Base-by-base conservation (phyloP, 495 filamentous ascomycete genomes). In the Lasiosphaeria hispida region DNA sequence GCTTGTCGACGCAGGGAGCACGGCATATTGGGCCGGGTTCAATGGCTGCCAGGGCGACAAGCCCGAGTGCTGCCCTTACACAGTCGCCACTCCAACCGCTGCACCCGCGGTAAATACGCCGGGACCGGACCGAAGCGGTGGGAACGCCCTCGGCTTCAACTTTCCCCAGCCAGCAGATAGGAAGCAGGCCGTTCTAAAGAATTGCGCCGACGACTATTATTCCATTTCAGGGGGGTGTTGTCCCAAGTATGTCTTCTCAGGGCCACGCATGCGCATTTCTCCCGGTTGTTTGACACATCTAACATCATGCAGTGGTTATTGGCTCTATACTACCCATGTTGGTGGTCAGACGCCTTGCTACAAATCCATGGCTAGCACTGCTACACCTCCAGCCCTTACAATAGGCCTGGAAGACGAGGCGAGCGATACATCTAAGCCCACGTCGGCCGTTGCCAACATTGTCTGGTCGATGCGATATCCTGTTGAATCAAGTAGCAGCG, bases 401-500 rank as follows among this genome's bases (percentile, higher is more conserved):
- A 50, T 57, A 11, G 59, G 53, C 18, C 15, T 48, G 6, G 57
- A 51, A 11, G 59, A 23, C 19, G 41, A 63, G 6, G 33, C 36
- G 9, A 56, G 59, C 10, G 54, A 58, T 30, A 60, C 34, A 11
- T 41, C 48, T 13, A 61, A 49, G 44, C 61, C 64, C 14, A 71
- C 64, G 1, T 65, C 64, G 2, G 69, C 68, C 38, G 60, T 69
- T 10, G 56, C 65, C 58, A 71, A 68, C 59, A 59, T 69, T 33
- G 57, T 67, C 10, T 69, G 60, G 58, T 60, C 67, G 17, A 67
- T 65, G 62, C 55, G 58, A 13, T 69, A 60, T 15, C 58, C 60
- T 4, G 67, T 68, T 7, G 59, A 49, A 55, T 5, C 2, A 45
- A 17, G 37, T 14, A 42, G 39, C 18, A 47, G 52, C 41, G 55